A percentile compares a stretch with the other conserved stretches of the same genome.
Evolutionary conservation across 179 eudicot species (phyloP).

Genomic region (Pouteria campechiana): DNA sequence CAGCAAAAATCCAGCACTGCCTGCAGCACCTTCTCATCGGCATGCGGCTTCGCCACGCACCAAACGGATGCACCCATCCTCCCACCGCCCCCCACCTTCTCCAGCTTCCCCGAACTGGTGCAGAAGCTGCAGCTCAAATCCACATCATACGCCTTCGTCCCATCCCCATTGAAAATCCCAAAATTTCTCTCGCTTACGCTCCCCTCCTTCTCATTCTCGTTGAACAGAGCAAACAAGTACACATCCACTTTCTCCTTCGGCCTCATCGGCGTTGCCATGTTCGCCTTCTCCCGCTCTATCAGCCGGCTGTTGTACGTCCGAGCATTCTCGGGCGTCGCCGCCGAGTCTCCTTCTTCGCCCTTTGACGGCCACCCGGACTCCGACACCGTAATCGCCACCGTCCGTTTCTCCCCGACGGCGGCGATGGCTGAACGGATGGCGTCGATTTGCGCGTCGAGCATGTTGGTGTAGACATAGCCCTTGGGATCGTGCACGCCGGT

Average conservation of each 20-base stretch:
- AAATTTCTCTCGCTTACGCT: conserved; percentile 23
- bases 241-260: conserved; percentile 19
- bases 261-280: conserved; percentile 26
- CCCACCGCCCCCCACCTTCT: conserved; percentile 2
- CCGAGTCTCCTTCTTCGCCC: conserved; percentile 14
- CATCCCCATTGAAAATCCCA: conserved; percentile 24
- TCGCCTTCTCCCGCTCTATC: conserved; percentile 20
- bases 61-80: conserved; percentile 35
- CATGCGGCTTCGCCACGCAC: conserved; percentile 39
- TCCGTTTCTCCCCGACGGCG: conserved; percentile 18
- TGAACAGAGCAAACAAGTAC: conserved; percentile 28
- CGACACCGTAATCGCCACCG: conserved; percentile 14
- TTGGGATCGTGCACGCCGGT: conserved; percentile 25
- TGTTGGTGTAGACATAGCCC: conserved; percentile 17
- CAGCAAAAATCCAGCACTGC: conserved; percentile 21
- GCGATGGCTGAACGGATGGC: conserved; percentile 20
- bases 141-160: conserved; percentile 26
- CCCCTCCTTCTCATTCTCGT: conserved; percentile 33
- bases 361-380: conserved; percentile 37
- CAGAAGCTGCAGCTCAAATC: conserved; percentile 30
- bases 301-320: conserved; percentile 18
- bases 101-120: conserved; percentile 5
- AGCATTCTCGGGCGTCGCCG: conserved; percentile 26
- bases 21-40: conserved; percentile 22
- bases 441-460: conserved; percentile 33